phyloP scores from a whole-genome alignment of 139 green algal species.

The Closterium sp. region DNA sequence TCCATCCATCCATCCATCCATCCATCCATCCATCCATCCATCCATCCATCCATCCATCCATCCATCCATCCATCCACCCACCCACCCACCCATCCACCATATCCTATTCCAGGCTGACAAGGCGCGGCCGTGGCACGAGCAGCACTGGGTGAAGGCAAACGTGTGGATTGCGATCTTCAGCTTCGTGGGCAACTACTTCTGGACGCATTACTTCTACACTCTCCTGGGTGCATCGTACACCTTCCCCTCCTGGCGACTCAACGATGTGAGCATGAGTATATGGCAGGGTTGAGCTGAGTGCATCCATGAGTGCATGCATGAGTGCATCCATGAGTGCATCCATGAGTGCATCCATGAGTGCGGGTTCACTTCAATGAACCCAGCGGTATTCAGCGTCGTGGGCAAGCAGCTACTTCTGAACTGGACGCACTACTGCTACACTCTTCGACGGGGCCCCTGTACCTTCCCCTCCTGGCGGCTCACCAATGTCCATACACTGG shows the following conservation, averaged over 20 bases:
- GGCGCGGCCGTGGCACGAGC: slow-evolving; percentile 70
- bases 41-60: not conserved
- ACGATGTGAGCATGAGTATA: slow-evolving; percentile 48
- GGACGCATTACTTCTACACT: slow-evolving; percentile 99
- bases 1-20: not conserved
- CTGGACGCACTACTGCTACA: slow-evolving; percentile 98
- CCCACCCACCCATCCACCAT: not conserved
- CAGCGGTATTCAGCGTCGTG: slow-evolving; percentile 92
- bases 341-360: no score
- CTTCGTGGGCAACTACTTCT: slow-evolving; percentile 99
- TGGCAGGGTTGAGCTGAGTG: no score
- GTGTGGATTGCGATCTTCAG: slow-evolving; percentile 94
- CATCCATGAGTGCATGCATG: no score
- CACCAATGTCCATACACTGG: slow-evolving; percentile 51
- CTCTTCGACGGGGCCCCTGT: slow-evolving; percentile 74
- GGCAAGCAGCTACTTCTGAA: slow-evolving; percentile 96
- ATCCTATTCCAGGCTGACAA: slow-evolving; percentile 63
- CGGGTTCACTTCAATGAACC: no score
- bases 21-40: not conserved
- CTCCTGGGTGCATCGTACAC: slow-evolving; percentile 81
- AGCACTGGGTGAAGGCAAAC: slow-evolving; percentile 91
- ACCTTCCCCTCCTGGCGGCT: slow-evolving; percentile 72
- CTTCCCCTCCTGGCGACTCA: slow-evolving; percentile 65
- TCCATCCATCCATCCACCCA: not conserved
- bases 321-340: no score